These are phyloP conservation scores for Boletus sp. DNA, from an alignment of 768 basidiomycete species.

Conservation along the genomic window DNA sequence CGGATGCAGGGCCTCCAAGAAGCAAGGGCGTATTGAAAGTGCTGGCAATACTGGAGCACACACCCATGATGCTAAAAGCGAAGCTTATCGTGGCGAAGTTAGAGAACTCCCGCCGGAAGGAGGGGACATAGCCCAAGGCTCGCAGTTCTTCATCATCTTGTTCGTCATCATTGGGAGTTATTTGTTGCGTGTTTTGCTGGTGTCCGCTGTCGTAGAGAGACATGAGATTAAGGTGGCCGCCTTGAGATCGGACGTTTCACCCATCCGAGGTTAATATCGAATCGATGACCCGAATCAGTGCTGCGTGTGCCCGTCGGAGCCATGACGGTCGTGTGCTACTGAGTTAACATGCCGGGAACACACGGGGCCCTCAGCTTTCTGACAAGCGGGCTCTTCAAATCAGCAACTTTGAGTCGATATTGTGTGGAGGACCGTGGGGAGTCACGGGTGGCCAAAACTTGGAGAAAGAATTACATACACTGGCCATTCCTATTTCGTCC, in stretches of 20 bases:
- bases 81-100: constrained; percentile 37
- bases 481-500: too few species aligned
- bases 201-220: not conserved
- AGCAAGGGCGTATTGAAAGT: constrained; percentile 39
- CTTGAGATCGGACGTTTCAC: not conserved
- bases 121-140: constrained; percentile 31
- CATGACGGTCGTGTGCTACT: too few species aligned
- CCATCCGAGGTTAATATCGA: not conserved
- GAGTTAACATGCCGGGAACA: too few species aligned
- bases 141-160: constrained; percentile 24
- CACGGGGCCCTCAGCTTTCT: too few species aligned
- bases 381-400: too few species aligned
- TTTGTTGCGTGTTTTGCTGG: not conserved
- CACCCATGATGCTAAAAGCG: constrained; percentile 36
- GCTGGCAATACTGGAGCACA: constrained; percentile 38
- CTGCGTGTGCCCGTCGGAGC: too few species aligned
- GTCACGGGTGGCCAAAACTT: too few species aligned
- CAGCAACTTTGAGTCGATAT: too few species aligned
- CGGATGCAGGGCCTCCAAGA: constrained; percentile 36
- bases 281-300: not conserved
- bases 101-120: constrained; percentile 45
- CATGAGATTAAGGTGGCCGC: not conserved
- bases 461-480: too few species aligned
- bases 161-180: not conserved
- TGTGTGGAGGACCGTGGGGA: too few species aligned